A percentile compares a stretch with the other conserved stretches of the same genome.
Conservation (phyloP, 2,329 filamentous ascomycete species). For the Aaosphaeria arxii region DNA sequence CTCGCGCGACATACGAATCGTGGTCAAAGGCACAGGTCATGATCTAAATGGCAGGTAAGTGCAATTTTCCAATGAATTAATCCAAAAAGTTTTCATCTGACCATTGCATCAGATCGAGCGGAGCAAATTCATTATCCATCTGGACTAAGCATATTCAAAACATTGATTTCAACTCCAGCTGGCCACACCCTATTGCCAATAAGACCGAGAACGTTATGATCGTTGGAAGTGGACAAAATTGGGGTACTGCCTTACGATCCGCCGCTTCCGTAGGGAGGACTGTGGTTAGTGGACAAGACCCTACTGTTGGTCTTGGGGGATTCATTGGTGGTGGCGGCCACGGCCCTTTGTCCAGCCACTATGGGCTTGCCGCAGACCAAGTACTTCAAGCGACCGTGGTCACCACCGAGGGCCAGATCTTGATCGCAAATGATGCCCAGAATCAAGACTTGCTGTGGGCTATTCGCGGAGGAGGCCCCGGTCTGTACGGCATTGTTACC, state of each 20-base stretch:
- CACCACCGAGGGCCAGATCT: conserved; percentile 14
- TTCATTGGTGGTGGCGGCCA: conserved; percentile 41
- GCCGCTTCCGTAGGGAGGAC: no score
- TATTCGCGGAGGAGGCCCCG: conserved; percentile 40
- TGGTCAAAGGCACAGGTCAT: conserved; percentile 27
- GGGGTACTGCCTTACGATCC: no score
- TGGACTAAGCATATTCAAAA: no score
- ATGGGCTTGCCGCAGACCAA: conserved; percentile 38
- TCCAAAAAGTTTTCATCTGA: no score
- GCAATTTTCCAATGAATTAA: not conserved
- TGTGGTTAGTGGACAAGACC: conserved; percentile 5
- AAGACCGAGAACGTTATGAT: no score
- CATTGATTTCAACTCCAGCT: no score
- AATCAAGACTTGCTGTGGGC: conserved; percentile 40
- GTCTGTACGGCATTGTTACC: conserved; percentile 41
- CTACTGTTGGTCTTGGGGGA: conserved; percentile 38
- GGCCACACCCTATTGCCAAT: no score
- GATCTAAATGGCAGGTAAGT: conserved; percentile 17
- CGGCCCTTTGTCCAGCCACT: conserved; percentile 31
- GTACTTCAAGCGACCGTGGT: conserved; percentile 35
- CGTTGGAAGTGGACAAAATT: no score
- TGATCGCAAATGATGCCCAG: conserved; percentile 17
- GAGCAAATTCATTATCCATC: no score
- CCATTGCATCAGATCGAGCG: no score
- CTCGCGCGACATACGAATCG: conserved; percentile 18